Conservation (phyloP, 768 basidiomycete genomes). For the Fomitopsis serialis region DNA sequence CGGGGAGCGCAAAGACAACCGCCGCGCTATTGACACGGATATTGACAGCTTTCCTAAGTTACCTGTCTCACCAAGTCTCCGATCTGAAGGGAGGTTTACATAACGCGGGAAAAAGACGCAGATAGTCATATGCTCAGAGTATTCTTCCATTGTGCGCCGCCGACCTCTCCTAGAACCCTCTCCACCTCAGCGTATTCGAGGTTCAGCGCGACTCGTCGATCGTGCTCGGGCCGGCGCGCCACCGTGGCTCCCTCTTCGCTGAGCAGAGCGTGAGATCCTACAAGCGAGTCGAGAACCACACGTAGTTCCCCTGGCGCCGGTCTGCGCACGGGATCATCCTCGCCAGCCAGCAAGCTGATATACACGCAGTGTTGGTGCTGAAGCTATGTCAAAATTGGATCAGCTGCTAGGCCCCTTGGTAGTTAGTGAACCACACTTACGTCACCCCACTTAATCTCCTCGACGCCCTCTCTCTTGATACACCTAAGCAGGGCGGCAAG, state of each 20-base stretch:
- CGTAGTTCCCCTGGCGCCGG: constrained; percentile 60
- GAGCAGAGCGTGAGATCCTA: constrained; percentile 72
- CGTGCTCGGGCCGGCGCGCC: constrained; percentile 51
- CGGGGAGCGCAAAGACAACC: no score
- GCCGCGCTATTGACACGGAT: no score
- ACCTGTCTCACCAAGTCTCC: no score
- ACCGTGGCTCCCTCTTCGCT: constrained; percentile 58
- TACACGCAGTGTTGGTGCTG: constrained; percentile 73
- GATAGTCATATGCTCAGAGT: background rate
- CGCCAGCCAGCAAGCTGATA: constrained; percentile 53
- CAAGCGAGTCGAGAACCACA: constrained; percentile 69
- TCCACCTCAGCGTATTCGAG: constrained; percentile 83
- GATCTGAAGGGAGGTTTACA: no score
- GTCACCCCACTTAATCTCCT: constrained; percentile 83
- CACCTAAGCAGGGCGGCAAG: constrained; percentile 81
- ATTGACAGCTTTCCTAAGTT: no score
- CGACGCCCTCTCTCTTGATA: constrained; percentile 64
- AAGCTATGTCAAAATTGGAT: constrained; percentile 45
- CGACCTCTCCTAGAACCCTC: constrained; percentile 77
- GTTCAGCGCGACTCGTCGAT: constrained; percentile 59
- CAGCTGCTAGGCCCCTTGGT: background rate
- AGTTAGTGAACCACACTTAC: constrained; percentile 33
- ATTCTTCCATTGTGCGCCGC: constrained; percentile 62
- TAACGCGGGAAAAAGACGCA: no score
- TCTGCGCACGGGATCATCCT: constrained; percentile 50